Percentiles rank a stretch among this genome's conserved stretches.
Conservation (phyloP, 148 eudicot genomes). For the Gaultheria prostrata region DNA sequence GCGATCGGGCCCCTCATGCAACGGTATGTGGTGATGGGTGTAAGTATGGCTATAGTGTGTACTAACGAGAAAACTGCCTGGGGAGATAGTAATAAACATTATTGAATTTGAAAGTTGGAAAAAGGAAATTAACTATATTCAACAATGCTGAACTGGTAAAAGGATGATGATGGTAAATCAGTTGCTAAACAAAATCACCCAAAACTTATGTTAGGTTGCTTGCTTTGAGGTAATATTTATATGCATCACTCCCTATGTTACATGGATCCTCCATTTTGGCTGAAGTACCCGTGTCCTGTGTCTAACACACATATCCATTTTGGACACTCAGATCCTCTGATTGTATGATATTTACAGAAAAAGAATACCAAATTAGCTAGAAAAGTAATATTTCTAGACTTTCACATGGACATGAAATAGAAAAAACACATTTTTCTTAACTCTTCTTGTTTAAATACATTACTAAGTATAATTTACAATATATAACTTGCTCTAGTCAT, state of each 20-base stretch:
- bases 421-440: too few relatives aligned
- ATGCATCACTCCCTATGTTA: not conserved
- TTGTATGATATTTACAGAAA: too few relatives aligned
- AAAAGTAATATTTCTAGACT: too few relatives aligned
- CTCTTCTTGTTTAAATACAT: too few relatives aligned
- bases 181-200: not conserved
- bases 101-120: not conserved
- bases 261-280: too few relatives aligned
- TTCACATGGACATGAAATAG: too few relatives aligned
- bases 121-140: not conserved
- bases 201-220: not conserved
- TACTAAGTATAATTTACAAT: too few relatives aligned
- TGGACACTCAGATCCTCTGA: too few relatives aligned
- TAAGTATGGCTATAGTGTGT: not conserved
- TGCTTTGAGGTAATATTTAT: not conserved
- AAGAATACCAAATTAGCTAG: too few relatives aligned
- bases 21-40: not conserved
- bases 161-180: not conserved
- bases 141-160: not conserved
- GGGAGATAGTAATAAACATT: not conserved
- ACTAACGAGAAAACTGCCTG: not conserved
- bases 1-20: not conserved
- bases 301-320: too few relatives aligned
- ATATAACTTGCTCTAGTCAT: too few relatives aligned
- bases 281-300: too few relatives aligned